Percentiles rank a stretch among this genome's conserved stretches.
Conservation (phyloP, 768 basidiomycete species). For the Pleurotus sapidus region DNA sequence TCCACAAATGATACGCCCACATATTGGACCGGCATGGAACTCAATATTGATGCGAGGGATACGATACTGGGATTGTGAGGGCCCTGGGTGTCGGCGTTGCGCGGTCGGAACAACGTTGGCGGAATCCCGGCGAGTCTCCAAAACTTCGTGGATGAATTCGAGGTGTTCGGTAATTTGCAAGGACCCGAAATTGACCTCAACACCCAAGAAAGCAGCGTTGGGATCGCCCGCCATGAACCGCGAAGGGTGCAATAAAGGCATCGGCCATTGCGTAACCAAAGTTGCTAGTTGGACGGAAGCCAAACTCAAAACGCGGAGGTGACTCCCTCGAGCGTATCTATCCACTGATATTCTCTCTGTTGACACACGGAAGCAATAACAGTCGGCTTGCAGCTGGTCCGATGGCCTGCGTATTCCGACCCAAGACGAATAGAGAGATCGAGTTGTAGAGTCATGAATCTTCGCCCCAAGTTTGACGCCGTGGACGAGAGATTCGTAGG, state of each 20-base stretch:
- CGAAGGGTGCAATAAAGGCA: conserved; percentile 47
- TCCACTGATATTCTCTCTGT: conserved; percentile 44
- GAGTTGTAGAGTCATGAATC: conserved; percentile 43
- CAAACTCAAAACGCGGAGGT: conserved; percentile 40
- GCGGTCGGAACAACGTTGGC: not conserved
- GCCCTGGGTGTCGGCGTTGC: not conserved
- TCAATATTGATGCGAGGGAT: conserved; percentile 51
- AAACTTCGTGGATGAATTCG: conserved; percentile 44
- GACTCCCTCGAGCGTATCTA: conserved; percentile 24
- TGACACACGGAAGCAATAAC: conserved; percentile 43
- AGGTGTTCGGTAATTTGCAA: conserved; percentile 53
- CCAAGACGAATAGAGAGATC: conserved; percentile 47
- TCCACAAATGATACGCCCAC: conserved; percentile 50
- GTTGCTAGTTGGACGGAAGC: conserved; percentile 35
- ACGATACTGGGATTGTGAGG: not conserved
- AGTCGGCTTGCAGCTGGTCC: conserved; percentile 41
- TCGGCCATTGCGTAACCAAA: conserved; percentile 60
- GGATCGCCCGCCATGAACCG: conserved; percentile 55
- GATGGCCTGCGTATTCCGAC: conserved; percentile 37
- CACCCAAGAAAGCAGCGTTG: conserved; percentile 52
- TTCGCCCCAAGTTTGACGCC: conserved; percentile 37
- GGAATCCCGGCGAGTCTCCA: conserved; percentile 16
- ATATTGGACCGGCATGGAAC: conserved; percentile 46
- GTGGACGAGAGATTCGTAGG: conserved; percentile 42
- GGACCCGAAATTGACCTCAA: conserved; percentile 39